Evolutionary conservation across 2,329 filamentous ascomycete genomes (phyloP), one percentile per base, ranked within the genome.

Genomic region (Alternaria triticina): DNA sequence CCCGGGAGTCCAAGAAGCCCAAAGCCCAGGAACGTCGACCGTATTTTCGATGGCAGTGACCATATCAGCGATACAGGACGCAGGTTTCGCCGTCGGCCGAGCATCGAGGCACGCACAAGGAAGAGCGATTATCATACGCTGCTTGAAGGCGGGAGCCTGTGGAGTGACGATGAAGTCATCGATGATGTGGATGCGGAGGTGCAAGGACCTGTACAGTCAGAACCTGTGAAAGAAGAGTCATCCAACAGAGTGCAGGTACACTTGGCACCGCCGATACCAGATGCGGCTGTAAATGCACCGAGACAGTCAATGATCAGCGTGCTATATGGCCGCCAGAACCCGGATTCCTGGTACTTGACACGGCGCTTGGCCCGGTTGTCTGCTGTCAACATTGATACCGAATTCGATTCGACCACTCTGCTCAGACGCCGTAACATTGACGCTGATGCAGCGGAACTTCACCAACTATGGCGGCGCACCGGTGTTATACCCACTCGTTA

Each of bases 401-500:
- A 7, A 20, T 11, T 20, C 13, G n/a, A 44, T 23, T 6, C 15
- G 4, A 4, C n/a, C 0, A 12, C 23, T 3, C 15, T 43, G 0
- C 33, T 54, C 36, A 44, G 33, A 25, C 23, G 22, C 12, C 22
- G 10, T 1, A 46, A 46, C n/a, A 9, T 46, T 3, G 59, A 61
- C 46, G 40, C 65, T 1, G 6, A 50, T 17, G 54, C 54, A 0
- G 50, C 54, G 7, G 51, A 62, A 11, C 47, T 68, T 0, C 62
- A 64, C 15, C 33, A 54, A 12, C 12, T 44, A 4, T 68, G 64
- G 54, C 25, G 44, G 0, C 40, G 46, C 17, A 64, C 63, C 4
- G 63, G 57, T 5, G n/a, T 44, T 8, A 55, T 68, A 3, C 17
- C 52, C 0, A 28, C 46, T 13, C 33, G 51, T 10, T 36, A 51